Evolutionary conservation across 2,329 filamentous ascomycete species (phyloP).

Genomic region (Podosphaera xanthii): DNA sequence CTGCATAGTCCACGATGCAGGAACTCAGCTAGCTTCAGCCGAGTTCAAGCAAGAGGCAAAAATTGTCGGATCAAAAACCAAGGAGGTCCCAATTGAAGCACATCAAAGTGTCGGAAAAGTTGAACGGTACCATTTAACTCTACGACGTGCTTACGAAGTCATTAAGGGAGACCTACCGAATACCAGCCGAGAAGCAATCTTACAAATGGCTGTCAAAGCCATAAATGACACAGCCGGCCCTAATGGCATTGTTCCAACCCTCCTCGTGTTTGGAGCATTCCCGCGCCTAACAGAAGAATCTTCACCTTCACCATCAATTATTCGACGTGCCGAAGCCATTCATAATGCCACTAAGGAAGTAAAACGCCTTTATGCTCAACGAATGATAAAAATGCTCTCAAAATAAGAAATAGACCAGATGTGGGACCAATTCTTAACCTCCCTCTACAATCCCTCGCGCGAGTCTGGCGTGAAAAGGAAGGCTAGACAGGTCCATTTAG

Average conservation of each 20-base stretch:
- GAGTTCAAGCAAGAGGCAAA: slow-evolving; percentile 1
- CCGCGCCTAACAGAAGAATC: slow-evolving; percentile 1
- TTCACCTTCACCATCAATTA: background rate
- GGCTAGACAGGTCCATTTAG: slow-evolving; percentile 3
- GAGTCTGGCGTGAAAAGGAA: slow-evolving; percentile 3
- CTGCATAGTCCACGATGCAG: background rate
- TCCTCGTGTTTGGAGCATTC: slow-evolving; percentile 4
- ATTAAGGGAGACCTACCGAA: slow-evolving; percentile 2
- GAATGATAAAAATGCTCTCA: slow-evolving; percentile 2
- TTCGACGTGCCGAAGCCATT: slow-evolving; percentile 2
- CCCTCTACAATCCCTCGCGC: slow-evolving; percentile 1
- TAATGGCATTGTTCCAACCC: slow-evolving; percentile 3
- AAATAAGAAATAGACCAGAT: slow-evolving; percentile 2
- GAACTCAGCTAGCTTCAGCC: background rate
- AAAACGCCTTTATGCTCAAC: background rate
- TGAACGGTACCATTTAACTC: slow-evolving; percentile 2
- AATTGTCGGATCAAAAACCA: background rate
- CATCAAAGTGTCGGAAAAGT: slow-evolving; percentile 1
- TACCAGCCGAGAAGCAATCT: background rate
- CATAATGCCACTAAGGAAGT: slow-evolving; percentile 3
- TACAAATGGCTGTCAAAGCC: slow-evolving; percentile 5
- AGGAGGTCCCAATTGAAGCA: slow-evolving; percentile 1
- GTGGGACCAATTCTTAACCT: background rate
- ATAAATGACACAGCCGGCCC: slow-evolving; percentile 2
- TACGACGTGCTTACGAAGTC: slow-evolving; percentile 2